Conservation (phyloP, 306 rosid species). For the Lathyrus oleraceus region DNA sequence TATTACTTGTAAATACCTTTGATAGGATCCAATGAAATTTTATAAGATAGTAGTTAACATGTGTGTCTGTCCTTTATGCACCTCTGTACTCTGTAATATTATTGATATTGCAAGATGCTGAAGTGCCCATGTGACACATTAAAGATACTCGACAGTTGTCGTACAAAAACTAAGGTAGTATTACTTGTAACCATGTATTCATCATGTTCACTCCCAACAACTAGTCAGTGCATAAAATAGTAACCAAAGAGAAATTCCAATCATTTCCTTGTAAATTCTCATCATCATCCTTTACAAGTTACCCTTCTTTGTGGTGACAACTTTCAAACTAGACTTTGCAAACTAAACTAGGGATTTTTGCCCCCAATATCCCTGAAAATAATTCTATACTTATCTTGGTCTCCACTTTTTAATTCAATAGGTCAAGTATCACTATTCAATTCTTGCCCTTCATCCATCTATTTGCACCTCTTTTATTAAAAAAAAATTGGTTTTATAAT, state of each 20-base stretch:
- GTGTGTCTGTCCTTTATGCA: conserved; percentile 28
- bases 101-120: neutral
- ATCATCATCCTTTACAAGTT: too few species aligned
- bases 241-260: neutral
- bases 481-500: too few species aligned
- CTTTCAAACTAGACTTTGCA: neutral
- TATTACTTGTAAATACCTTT: too few species aligned
- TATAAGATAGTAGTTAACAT: neutral
- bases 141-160: neutral
- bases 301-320: neutral
- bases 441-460: too few species aligned
- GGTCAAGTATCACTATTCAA: too few species aligned
- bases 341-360: too few species aligned
- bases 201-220: conserved; percentile 66
- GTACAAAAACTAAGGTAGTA: conserved; percentile 26
- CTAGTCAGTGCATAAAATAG: neutral
- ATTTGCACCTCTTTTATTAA: too few species aligned
- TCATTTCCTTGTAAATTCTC: neutral
- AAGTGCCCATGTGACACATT: conserved; percentile 34
- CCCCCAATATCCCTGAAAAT: too few species aligned
- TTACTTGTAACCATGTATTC: conserved; percentile 67
- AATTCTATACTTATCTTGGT: too few species aligned
- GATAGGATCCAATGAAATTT: neutral
- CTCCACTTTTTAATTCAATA: too few species aligned
- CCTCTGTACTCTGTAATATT: conserved; percentile 15